phyloP scores from a whole-genome alignment of 345 rosid genomes.

The Turnera subulata region DNA sequence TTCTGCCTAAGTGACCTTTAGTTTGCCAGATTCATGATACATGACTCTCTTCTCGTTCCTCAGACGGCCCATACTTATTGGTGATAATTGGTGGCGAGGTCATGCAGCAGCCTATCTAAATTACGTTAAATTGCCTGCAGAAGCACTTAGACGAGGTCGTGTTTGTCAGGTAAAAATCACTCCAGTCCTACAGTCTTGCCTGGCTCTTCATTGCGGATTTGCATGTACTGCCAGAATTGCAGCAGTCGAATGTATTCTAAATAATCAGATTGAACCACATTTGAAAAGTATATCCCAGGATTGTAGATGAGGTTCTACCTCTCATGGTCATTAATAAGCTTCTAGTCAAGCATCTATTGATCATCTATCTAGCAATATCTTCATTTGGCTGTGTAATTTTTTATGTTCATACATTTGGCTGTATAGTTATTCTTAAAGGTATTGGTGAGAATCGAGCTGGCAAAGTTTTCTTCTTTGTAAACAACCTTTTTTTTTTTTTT shows the following conservation, averaged over 20 bases:
- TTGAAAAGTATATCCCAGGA: too few relatives aligned
- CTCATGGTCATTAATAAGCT: too few relatives aligned
- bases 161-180: constrained; percentile 54
- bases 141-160: constrained; percentile 70
- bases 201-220: neutral
- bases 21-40: neutral
- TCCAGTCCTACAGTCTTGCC: neutral
- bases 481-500: too few relatives aligned
- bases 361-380: too few relatives aligned
- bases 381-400: too few relatives aligned
- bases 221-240: neutral
- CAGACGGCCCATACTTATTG: constrained; percentile 74
- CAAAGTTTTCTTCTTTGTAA: too few relatives aligned
- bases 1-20: neutral
- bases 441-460: neutral
- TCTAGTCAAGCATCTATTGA: too few relatives aligned
- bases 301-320: too few relatives aligned
- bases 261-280: too few relatives aligned
- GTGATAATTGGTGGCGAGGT: constrained; percentile 97
- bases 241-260: too few relatives aligned
- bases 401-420: too few relatives aligned
- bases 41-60: constrained; percentile 12
- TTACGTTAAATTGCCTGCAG: constrained; percentile 51
- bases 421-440: too few relatives aligned
- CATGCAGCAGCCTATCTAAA: constrained; percentile 92